Evolutionary conservation across 352 stramenopile genomes (phyloP).

Genomic region (Globisporangium spiculum): DNA sequence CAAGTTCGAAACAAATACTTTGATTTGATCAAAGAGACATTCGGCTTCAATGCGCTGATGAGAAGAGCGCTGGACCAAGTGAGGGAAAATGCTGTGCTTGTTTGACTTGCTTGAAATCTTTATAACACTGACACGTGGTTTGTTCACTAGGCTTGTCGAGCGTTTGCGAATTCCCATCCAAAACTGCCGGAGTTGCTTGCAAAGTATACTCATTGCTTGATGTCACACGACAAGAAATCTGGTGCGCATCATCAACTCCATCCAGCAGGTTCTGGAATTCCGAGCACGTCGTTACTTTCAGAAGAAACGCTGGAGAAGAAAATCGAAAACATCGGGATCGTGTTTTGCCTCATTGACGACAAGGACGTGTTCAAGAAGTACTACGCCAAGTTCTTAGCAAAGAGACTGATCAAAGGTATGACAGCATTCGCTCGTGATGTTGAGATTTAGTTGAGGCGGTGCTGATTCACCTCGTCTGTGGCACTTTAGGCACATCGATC

Average conservation of each 20-base stretch:
- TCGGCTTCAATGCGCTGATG: conserved; percentile 82
- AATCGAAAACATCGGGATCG: conserved; percentile 78
- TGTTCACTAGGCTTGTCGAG: conserved; percentile 57
- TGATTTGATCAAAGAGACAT: conserved; percentile 82
- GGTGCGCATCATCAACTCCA: conserved; percentile 23
- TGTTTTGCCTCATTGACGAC: conserved; percentile 88
- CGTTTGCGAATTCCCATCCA: conserved; percentile 83
- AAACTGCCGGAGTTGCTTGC: conserved; percentile 74
- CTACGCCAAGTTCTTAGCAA: conserved; percentile 83
- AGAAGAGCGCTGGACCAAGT: conserved; percentile 80
- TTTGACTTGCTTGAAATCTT: too few species aligned
- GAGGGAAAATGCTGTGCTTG: too few species aligned
- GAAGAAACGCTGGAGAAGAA: conserved; percentile 74
- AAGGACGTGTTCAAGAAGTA: conserved; percentile 90
- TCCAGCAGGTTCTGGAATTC: conserved; percentile 22
- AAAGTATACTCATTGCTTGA: conserved; percentile 83
- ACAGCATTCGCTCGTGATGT: too few species aligned
- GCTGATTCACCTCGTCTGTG: background rate
- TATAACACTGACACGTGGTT: background rate
- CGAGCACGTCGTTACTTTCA: conserved; percentile 29
- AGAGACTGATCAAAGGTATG: conserved; percentile 81
- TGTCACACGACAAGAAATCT: conserved; percentile 62
- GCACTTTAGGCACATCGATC: conserved; percentile 45
- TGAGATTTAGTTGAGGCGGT: background rate
- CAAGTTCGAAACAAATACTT: conserved; percentile 83